phyloP scores from a whole-genome alignment of 345 rosid genomes.

The Streptanthus diversifolius region DNA sequence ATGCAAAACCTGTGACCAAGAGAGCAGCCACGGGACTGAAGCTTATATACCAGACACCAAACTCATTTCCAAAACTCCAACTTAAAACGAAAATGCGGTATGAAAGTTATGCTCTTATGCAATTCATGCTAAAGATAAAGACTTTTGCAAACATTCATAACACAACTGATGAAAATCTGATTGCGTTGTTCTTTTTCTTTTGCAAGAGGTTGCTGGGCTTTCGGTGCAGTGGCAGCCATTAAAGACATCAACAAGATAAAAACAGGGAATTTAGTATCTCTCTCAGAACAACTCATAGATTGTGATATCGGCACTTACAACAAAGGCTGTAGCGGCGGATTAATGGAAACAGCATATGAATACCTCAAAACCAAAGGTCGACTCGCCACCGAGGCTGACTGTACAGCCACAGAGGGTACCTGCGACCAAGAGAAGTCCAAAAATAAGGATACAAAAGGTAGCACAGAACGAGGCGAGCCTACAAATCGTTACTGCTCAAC shows the following conservation, averaged over 20 bases:
- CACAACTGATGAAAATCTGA: not conserved
- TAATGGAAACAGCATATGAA: slow-evolving; percentile 62
- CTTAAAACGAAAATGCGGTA: slow-evolving; percentile 60
- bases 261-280: slow-evolving; percentile 56
- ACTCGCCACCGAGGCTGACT: slow-evolving; percentile 47
- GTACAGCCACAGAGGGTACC: slow-evolving; percentile 38
- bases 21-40: slow-evolving; percentile 25
- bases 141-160: slow-evolving; percentile 7
- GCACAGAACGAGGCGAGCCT: slow-evolving; percentile 51
- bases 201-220: slow-evolving; percentile 96
- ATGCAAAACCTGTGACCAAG: slow-evolving; percentile 33
- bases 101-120: slow-evolving; percentile 1
- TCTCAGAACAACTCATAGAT: slow-evolving; percentile 87
- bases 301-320: slow-evolving; percentile 42
- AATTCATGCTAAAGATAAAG: not conserved
- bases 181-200: not conserved
- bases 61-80: slow-evolving; percentile 25
- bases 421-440: slow-evolving; percentile 43
- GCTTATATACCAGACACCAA: slow-evolving; percentile 30
- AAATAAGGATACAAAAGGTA: slow-evolving; percentile 44
- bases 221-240: slow-evolving; percentile 80
- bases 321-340: slow-evolving; percentile 80
- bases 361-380: slow-evolving; percentile 55
- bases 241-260: slow-evolving; percentile 74
- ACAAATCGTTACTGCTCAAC: slow-evolving; percentile 54